Evolutionary conservation across 805 yeast genomes (phyloP), one percentile per base, ranked within the genome.

Genomic region (Candida maesae): DNA sequence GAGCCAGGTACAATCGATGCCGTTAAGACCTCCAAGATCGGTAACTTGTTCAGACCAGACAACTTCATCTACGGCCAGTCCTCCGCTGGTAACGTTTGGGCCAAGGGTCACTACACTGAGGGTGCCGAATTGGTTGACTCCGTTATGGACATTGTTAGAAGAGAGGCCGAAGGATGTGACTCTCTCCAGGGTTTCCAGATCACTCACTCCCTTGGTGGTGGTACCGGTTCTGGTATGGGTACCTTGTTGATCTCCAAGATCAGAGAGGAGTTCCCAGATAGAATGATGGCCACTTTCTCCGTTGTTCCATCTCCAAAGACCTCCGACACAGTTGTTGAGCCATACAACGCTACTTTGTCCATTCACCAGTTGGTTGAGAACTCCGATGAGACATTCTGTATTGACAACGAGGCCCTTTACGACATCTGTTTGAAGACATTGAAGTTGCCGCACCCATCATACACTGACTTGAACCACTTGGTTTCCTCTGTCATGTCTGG

Each of bases 361-460:
- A 87, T 97, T 17, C 98, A 93, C 68, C 86, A 96, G 44, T 90
- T 98, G 45, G 78, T 91, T 64, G 98, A 93, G 72, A 95, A 91
- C 71, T 93, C 98, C 13, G 99, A 91, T 73, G 91, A 96, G 78
- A 93, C 99, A 12, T 91, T 91, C 64, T 90, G 95, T 97, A 96
- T 91, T 51, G 98, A 93, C 68, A 91, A 91, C 69, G 98, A 93
- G 71, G 98, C 99, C 41, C 88, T 93, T 59, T 91, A 93, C 68
- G 98, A 91, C 63, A 93, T 91, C 86, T 91, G 98, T 70, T 87
- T 95, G 65, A 87, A 91, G 65, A 89, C 88, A 65, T 74, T 91
- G 65, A 95, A 85, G 64, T 87, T 91, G 59, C 74, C 88, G 41
- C 85, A 96, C 68, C 98, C 99, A 55, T 77, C 79, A 55, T 84